These are phyloP conservation scores for Penicillium herquei DNA, from an alignment of 495 filamentous ascomycete species.

Conservation along the genomic window DNA sequence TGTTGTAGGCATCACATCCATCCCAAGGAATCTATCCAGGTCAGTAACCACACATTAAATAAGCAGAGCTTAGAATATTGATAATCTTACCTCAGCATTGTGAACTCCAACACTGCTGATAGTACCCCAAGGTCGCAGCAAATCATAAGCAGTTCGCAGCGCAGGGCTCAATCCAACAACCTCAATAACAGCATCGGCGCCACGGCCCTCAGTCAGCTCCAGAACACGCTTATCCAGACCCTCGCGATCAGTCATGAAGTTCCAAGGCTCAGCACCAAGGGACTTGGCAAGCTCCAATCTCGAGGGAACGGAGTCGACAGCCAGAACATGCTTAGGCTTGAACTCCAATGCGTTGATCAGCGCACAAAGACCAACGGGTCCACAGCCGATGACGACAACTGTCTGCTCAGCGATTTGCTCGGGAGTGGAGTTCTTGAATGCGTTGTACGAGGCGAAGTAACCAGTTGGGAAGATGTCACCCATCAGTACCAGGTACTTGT, in stretches of 20 bases:
- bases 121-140: constrained; percentile 81
- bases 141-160: constrained; percentile 77
- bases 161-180: constrained; percentile 86
- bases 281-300: constrained; percentile 73
- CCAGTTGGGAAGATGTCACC: constrained; percentile 71
- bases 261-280: constrained; percentile 83
- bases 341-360: constrained; percentile 79
- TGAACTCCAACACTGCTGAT: constrained; percentile 92
- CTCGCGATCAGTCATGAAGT: constrained; percentile 69
- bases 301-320: constrained; percentile 78
- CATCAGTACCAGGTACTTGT: constrained; percentile 74
- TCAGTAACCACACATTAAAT: not conserved
- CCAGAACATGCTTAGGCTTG: constrained; percentile 77
- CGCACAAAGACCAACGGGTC: constrained; percentile 85
- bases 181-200: constrained; percentile 89
- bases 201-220: constrained; percentile 77
- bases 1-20: constrained; percentile 79
- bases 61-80: not conserved
- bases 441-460: constrained; percentile 84
- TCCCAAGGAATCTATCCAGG: constrained; percentile 67
- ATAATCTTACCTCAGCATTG: constrained; percentile 67
- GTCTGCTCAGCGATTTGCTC: constrained; percentile 66
- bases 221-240: constrained; percentile 67
- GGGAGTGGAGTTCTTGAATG: constrained; percentile 63
- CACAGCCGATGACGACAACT: constrained; percentile 84